Evolutionary conservation across 495 filamentous ascomycete genomes (phyloP).

Genomic region (Aspergillus bertholletiae): DNA sequence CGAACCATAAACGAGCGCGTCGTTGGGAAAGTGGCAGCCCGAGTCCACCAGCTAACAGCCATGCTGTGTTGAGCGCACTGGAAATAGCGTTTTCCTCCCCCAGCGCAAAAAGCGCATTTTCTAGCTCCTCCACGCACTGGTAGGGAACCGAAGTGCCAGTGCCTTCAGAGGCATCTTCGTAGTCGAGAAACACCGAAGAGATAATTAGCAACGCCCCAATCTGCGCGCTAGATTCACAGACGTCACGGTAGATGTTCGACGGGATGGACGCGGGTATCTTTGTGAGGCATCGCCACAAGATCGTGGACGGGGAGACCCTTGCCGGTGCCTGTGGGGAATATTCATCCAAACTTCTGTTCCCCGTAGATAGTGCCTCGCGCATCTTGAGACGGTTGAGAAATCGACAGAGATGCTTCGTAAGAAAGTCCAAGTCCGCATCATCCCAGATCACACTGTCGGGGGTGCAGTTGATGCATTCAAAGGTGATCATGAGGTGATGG

Average conservation of each 20-base stretch:
- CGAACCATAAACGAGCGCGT: constrained; percentile 4
- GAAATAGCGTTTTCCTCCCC: constrained; percentile 5
- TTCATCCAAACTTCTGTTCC: not conserved
- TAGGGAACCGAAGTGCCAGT: not conserved
- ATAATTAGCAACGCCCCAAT: constrained; percentile 2
- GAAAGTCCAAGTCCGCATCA: constrained; percentile 1
- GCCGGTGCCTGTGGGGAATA: not conserved
- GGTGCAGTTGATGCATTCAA: constrained; percentile 2
- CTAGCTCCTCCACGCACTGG: constrained; percentile 7
- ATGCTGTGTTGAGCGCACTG: constrained; percentile 9
- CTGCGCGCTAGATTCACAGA: constrained; percentile 6
- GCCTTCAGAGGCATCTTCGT: not conserved
- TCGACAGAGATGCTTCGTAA: not conserved
- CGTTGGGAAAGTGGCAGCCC: constrained; percentile 4
- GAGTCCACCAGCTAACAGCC: constrained; percentile 8
- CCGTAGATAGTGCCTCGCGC: not conserved
- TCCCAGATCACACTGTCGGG: constrained; percentile 11
- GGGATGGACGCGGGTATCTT: constrained; percentile 1
- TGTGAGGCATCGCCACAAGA: constrained; percentile 4
- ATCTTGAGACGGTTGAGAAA: not conserved
- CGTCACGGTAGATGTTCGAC: constrained; percentile 3
- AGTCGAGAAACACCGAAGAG: constrained; percentile 10
- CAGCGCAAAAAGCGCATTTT: constrained; percentile 4
- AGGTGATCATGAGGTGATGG: constrained; percentile 6
- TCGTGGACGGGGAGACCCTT: not conserved